Base-by-base conservation (phyloP, 1,284 basidiomycete species). In the Cutaneotrichosporon mucoides region DNA sequence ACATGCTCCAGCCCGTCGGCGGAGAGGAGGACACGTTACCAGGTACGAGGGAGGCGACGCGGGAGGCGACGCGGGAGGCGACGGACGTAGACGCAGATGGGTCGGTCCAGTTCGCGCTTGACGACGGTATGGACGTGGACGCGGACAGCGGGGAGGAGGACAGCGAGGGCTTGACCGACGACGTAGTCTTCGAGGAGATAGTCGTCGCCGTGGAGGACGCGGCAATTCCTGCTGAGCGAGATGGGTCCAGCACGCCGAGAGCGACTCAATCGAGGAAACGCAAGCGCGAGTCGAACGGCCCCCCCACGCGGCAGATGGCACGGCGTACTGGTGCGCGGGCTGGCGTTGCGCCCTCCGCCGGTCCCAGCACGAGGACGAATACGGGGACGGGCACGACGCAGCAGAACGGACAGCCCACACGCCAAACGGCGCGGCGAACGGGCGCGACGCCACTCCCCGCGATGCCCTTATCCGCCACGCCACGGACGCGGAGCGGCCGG, bases 1-100 rank as follows among this genome's bases (percentile, higher is more conserved):
- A 67, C 41, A 73, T 72, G 64, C 58, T 72, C 9, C 49, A 68
- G 55, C 40, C 16, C 13, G 8, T 56, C 15, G 59, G 38, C 6
- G 15, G 15, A 37, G 38, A 40, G 35, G 16, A 53, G 13, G 36
- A 40, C 38, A 15, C 13, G 4, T 36, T 6, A 24, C 16, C 35
- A 24, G 24, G 24, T 24, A 24, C 24, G 24, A 24, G 24, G 24
- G 24, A 24, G 24, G 49, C 12, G 4, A 42, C 38, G 4, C 49
- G 49, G 11, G 49, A 51, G 38, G 37, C 38, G 16, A 41, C 49
- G 44, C n/a, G 44, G 43, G 38, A 40, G 8, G 38, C 8, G 38
- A 11, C 6, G 11, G 37, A 11, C 11, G 37, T 6, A 38, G 38
- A 40, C 38, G 38, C 38, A 40, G 9, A 8, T 5, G 38, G 12